phyloP scores from a whole-genome alignment of 2,329 filamentous ascomycete species.

The Neofusicoccum umdonicola region DNA sequence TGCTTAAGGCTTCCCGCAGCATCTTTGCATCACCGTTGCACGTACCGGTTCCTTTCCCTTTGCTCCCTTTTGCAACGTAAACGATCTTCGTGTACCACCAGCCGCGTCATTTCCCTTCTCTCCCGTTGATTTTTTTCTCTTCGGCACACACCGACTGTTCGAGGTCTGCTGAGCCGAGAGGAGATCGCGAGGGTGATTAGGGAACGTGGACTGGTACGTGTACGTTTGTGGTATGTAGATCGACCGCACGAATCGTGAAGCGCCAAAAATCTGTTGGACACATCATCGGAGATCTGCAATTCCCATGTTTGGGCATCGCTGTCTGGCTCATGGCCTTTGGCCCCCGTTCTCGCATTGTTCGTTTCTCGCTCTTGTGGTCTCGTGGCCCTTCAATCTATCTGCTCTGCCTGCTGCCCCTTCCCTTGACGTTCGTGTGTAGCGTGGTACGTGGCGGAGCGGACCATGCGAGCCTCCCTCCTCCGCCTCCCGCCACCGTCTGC shows the following conservation, averaged over 20 bases:
- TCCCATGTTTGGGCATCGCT: no score
- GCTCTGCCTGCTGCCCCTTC: neutral
- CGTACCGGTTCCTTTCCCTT: neutral
- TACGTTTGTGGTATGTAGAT: no score
- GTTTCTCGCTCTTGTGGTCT: neutral
- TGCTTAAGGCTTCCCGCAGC: conserved; percentile 6
- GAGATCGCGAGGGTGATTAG: no score
- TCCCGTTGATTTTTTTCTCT: neutral
- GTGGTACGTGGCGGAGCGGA: neutral
- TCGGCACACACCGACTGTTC: conserved; percentile 1
- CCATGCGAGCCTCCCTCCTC: no score
- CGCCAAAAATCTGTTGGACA: no score
- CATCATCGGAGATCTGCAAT: no score
- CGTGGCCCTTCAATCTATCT: neutral
- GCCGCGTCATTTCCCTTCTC: neutral
- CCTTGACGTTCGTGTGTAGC: conserved; percentile 10
- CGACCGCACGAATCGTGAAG: no score
- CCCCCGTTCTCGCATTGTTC: neutral
- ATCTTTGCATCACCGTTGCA: conserved; percentile 7
- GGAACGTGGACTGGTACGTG: no score
- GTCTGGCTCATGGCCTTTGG: no score
- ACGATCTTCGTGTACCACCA: neutral
- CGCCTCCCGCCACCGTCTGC: neutral
- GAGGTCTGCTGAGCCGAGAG: no score
- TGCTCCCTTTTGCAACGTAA: neutral